phyloP scores from a whole-genome alignment of 257 asterid genomes.

The Scutellaria barbata region DNA sequence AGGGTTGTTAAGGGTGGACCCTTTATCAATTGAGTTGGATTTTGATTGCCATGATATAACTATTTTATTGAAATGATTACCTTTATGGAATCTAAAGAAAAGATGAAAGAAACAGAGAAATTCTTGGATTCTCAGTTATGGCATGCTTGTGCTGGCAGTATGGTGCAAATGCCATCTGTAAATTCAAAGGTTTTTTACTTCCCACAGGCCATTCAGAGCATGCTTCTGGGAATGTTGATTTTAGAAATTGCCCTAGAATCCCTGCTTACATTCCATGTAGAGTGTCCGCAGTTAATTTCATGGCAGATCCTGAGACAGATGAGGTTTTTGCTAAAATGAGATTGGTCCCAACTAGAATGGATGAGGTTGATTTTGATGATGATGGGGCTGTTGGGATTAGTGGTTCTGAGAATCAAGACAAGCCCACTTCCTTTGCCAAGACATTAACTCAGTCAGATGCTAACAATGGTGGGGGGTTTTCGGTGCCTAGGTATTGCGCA shows the following conservation, averaged over 20 bases:
- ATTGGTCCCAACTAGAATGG: constrained; percentile 49
- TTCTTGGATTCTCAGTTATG: constrained; percentile 90
- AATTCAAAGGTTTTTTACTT: constrained; percentile 79
- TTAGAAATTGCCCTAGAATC: constrained; percentile 50
- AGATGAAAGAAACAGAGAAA: constrained; percentile 55
- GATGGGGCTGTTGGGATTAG: constrained; percentile 43
- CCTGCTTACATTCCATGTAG: constrained; percentile 64
- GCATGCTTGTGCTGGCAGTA: constrained; percentile 98
- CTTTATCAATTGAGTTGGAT: constrained; percentile 35
- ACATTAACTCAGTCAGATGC: constrained; percentile 91
- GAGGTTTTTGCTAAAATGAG: constrained; percentile 74
- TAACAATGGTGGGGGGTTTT: constrained; percentile 92
- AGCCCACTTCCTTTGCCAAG: constrained; percentile 83
- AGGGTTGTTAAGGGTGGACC: constrained; percentile 31
- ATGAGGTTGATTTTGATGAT: constrained; percentile 43
- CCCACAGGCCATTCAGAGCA: constrained; percentile 96
- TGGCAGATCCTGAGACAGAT: constrained; percentile 89
- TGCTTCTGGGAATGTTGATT: constrained; percentile 63
- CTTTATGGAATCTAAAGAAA: constrained; percentile 68
- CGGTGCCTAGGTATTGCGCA: constrained; percentile 94
- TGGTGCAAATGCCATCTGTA: constrained; percentile 80
- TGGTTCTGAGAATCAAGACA: constrained; percentile 55
- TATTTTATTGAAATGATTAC: constrained; percentile 50
- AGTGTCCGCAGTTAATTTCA: constrained; percentile 60
- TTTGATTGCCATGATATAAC: constrained; percentile 18